Base-by-base conservation (phyloP, 2,329 filamentous ascomycete genomes). In the Chaetomium globosum region DNA sequence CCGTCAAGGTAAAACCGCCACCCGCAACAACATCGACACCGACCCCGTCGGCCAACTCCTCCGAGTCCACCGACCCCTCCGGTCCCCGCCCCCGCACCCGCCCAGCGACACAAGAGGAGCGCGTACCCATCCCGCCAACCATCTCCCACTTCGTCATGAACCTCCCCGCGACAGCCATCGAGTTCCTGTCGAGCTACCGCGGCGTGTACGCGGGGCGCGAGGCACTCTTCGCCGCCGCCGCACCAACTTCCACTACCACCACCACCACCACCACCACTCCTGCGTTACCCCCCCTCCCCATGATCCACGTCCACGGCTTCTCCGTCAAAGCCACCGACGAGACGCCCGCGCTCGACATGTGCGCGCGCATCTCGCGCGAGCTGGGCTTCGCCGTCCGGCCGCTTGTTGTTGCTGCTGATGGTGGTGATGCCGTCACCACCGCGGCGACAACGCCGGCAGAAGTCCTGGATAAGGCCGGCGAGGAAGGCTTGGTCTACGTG, bases 71-170 rank as follows among this genome's bases (percentile, higher is more conserved):
- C 67, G 69, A 66, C 69, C 72, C 72, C 59, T 30, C 65, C 31
- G 33, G 51, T 28, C 26, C 39, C 51, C 60, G 19, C 31, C 56
- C 30, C 28, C 23, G 23, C 53, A n/a, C 26, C 23, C 19, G 31
- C 30, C n/a, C 49, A 52, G 49, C 12, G 21, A 52, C 53, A 36
- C 30, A 74, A 9, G 19, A 73, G 5, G 61, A 74, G 23, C 77
- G 73, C 67, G 74, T 87, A 31, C 79, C 81, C 12, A 82, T 93
- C 54, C 94, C 94, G 2, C 83, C 83, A 2, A 88, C 89, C 46
- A 91, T 98, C 75, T 85, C 88, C n/a, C 95, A 98, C 80, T 99
- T 93, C 76, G 90, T 98, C 70, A 97, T 99, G 92, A 99, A 99
- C 78, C 88, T 99, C 19, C 95, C 95, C 0, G 95, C 93, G 1